Base-by-base conservation (phyloP, 177 flowering plant genomes). In the Telopea speciosissima region DNA sequence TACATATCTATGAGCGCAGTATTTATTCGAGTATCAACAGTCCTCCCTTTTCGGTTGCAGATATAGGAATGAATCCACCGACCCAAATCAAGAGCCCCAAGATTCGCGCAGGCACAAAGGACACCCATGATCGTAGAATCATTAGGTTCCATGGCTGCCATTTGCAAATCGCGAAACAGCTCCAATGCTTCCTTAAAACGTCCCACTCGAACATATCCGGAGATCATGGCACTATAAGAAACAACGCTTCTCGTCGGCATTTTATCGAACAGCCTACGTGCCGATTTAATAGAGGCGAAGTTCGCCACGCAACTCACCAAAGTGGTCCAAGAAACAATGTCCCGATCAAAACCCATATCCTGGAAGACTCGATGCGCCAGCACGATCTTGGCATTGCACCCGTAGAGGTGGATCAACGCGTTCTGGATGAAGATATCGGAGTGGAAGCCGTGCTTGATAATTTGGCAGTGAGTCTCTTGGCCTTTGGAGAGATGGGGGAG, bases 1-100 rank as follows among this genome's bases (percentile, higher is more conserved):
- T 76, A 82, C 85, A 82, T 80, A 62, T 78, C 83, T 24, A 80
- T 78, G 49, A 80, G 58, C 16, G 81, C 81, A 3, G 85, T 78
- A 17, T 49, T 66, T 31, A 78, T 73, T 44, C 68, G 70, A 56
- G 63, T 60, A 63, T 80, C 83, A 40, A 76, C 59, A 31, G 25
- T 14, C 8, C 24, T 33, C 45, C 75, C 75, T 52, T 73, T 73
- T n/a, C 44, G 69, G 33, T 66, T 52, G 1, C 49, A 31, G 0
- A 81, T 40, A 72, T 63, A 76, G 4, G 79, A 74, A 69, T 80
- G 78, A 56, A 80, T 60, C 81, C 81, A 82, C 73, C 77, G 74
- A 61, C 83, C 83, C 16, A 67, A 68, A 70, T 73, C 75, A 11
- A 80, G 52, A 52, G 75, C 72, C 24, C 85, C 83, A 36, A 80